phyloP scores from a whole-genome alignment of 2,329 filamentous ascomycete genomes.

The Colletotrichum camelliae region DNA sequence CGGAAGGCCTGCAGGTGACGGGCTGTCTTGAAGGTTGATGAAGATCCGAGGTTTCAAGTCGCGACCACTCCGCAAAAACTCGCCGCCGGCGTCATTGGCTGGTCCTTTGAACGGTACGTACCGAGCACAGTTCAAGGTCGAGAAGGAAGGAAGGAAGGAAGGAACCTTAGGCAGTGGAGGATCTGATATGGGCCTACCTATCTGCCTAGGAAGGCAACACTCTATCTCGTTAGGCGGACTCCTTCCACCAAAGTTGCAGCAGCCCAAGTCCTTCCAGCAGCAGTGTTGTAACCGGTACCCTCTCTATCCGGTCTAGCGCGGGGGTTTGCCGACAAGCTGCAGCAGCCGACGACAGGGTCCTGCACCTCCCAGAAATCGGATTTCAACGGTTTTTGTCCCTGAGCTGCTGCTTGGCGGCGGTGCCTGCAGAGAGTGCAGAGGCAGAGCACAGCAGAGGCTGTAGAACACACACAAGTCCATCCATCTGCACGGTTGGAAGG shows the following conservation, averaged over 20 bases:
- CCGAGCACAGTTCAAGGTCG: background rate
- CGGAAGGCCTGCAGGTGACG: background rate
- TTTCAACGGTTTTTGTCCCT: background rate
- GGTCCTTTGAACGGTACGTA: background rate
- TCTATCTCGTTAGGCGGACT: background rate
- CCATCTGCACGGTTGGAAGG: background rate
- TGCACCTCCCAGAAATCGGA: background rate
- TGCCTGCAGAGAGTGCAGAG: background rate
- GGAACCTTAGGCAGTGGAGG: too few relatives aligned
- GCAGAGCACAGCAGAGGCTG: background rate
- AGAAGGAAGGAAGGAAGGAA: background rate
- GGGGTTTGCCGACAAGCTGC: background rate
- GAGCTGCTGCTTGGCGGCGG: background rate
- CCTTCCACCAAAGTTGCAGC: background rate
- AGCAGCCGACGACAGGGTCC: background rate
- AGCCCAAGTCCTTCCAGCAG: too few relatives aligned
- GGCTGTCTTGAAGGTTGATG: constrained; percentile 2
- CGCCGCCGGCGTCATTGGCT: background rate
- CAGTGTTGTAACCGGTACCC: background rate
- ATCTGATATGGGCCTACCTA: too few relatives aligned
- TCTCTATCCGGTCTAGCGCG: constrained; percentile 8
- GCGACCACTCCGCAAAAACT: background rate
- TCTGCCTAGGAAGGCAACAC: too few relatives aligned
- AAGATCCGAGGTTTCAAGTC: constrained; percentile 18
- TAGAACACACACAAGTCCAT: background rate